These are phyloP conservation scores for Candida tammaniensis DNA, from an alignment of 805 yeast genomes.

Conservation along the genomic window DNA sequence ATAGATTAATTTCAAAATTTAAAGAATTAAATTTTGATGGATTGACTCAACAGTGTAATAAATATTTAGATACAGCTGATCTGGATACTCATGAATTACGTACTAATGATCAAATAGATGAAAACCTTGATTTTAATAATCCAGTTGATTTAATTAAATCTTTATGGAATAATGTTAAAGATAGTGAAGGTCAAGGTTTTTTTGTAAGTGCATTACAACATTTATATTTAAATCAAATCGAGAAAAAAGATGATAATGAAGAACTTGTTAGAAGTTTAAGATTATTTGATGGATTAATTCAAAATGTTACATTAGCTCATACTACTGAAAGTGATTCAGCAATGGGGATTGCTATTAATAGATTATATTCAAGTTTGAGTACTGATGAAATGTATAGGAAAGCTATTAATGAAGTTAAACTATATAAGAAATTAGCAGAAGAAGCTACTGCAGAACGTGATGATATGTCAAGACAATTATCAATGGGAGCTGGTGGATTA, in stretches of 20 bases:
- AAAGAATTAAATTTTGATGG: slow-evolving; percentile 53
- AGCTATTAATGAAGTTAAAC: slow-evolving; percentile 57
- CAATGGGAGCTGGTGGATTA: slow-evolving; percentile 75
- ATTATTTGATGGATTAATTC: slow-evolving; percentile 62
- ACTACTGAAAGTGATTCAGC: slow-evolving; percentile 47
- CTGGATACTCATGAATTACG: slow-evolving; percentile 51
- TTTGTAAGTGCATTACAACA: slow-evolving; percentile 66
- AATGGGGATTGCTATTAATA: slow-evolving; percentile 73
- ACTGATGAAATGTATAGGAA: slow-evolving; percentile 84
- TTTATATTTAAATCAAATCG: slow-evolving; percentile 54
- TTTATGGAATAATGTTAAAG: slow-evolving; percentile 55
- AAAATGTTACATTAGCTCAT: slow-evolving; percentile 55
- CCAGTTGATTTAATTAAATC: slow-evolving; percentile 68
- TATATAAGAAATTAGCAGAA: slow-evolving; percentile 50
- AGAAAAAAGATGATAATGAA: slow-evolving; percentile 44
- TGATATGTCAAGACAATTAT: slow-evolving; percentile 61
- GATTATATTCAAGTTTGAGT: slow-evolving; percentile 65
- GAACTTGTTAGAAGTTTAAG: slow-evolving; percentile 52
- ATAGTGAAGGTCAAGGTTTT: slow-evolving; percentile 57
- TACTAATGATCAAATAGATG: slow-evolving; percentile 29
- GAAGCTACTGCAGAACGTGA: slow-evolving; percentile 58
- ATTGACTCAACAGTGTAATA: slow-evolving; percentile 63
- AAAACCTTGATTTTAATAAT: slow-evolving; percentile 58
- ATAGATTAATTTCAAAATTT: slow-evolving; percentile 49
- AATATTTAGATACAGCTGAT: slow-evolving; percentile 54